A percentile compares a stretch with the other conserved stretches of the same genome.
Evolutionary conservation across 768 basidiomycete genomes (phyloP).

Genomic region (Tricholoma sp.): DNA sequence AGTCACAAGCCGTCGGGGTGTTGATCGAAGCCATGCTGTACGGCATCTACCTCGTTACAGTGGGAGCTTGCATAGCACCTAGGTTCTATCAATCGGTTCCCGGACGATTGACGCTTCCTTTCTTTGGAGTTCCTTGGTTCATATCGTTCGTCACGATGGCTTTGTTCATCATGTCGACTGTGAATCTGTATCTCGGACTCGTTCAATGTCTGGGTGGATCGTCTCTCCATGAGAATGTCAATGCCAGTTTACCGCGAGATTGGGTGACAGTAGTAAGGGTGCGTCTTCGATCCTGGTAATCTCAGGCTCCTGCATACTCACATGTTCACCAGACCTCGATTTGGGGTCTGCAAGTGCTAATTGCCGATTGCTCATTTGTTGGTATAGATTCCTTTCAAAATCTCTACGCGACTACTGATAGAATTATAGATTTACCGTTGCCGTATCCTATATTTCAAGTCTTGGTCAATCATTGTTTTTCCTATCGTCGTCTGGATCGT

Average conservation of each 20-base stretch:
- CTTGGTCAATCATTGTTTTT: slow-evolving; percentile 6
- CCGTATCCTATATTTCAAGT: slow-evolving; percentile 14
- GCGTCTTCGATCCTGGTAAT: background rate
- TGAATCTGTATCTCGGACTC: background rate
- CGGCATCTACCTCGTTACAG: background rate
- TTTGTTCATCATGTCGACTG: background rate
- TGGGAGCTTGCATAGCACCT: background rate
- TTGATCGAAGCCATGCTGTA: background rate
- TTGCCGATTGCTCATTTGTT: background rate
- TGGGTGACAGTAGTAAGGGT: background rate
- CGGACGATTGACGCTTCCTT: background rate
- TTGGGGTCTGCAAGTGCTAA: background rate
- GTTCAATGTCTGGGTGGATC: background rate
- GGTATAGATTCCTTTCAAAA: background rate
- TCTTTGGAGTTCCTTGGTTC: background rate
- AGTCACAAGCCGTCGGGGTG: slow-evolving; percentile 8
- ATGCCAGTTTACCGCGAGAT: background rate
- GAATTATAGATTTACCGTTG: slow-evolving; percentile 15
- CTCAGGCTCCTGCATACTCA: background rate
- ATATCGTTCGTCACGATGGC: background rate
- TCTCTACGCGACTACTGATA: background rate
- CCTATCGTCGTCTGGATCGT: slow-evolving; percentile 12
- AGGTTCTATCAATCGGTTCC: background rate
- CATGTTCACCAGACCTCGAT: background rate
- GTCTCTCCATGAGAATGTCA: background rate